phyloP scores from a whole-genome alignment of 2,329 filamentous ascomycete genomes.

The Amesomyces nigricolor region DNA sequence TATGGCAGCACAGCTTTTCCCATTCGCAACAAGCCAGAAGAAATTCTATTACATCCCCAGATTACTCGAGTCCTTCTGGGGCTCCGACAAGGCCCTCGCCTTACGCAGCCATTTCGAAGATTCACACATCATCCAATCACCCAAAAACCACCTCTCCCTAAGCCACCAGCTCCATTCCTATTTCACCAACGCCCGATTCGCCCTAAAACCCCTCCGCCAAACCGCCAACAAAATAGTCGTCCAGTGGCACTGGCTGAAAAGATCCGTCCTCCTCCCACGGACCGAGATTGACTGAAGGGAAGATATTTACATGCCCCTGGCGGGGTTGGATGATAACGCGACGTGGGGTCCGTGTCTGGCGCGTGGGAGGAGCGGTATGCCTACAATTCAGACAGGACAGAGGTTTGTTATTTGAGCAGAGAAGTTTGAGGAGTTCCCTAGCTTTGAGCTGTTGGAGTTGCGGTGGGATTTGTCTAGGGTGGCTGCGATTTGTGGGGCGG shows the following conservation, averaged over 20 bases:
- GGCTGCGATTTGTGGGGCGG: conserved; percentile 12
- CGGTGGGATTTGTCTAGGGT: conserved; percentile 13
- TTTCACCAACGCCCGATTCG: conserved; percentile 12
- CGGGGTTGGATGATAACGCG: conserved; percentile 3
- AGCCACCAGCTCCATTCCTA: conserved; percentile 14
- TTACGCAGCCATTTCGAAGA: neutral
- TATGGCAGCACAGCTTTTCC: conserved; percentile 12
- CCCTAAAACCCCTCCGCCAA: conserved; percentile 13
- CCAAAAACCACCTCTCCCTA: conserved; percentile 10
- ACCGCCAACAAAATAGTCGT: neutral
- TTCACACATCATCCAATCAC: conserved; percentile 3
- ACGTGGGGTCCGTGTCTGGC: conserved; percentile 6
- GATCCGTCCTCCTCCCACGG: neutral
- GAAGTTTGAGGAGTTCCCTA: conserved; percentile 3
- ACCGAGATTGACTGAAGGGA: neutral
- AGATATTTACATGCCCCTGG: neutral
- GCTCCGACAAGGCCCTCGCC: conserved; percentile 1
- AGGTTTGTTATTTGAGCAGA: conserved; percentile 5
- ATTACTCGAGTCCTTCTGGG: conserved; percentile 8
- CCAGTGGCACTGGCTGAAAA: conserved; percentile 16
- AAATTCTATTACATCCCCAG: neutral
- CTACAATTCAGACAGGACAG: conserved; percentile 8
- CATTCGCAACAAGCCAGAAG: conserved; percentile 11
- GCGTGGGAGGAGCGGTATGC: conserved; percentile 9
- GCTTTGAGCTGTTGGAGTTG: conserved; percentile 11